phyloP scores from a whole-genome alignment of 352 stramenopile genomes.

The Nothophytophthora sp. region DNA sequence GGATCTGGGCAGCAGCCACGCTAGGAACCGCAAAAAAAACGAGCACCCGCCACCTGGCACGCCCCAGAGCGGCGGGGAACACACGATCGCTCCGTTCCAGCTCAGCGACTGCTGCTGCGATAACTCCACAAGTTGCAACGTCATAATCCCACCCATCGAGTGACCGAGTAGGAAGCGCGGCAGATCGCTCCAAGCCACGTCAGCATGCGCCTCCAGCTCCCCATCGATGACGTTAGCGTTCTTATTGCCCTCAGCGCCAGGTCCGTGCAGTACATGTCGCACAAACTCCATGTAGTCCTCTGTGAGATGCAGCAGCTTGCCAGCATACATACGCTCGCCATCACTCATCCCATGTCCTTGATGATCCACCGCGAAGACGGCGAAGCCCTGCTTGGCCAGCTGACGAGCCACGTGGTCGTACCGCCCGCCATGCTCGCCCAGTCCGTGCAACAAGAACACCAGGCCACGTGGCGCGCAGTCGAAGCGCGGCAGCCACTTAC shows the following conservation, averaged over 20 bases:
- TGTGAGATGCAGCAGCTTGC: conserved; percentile 40
- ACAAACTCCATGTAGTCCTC: conserved; percentile 64
- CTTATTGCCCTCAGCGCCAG: neutral
- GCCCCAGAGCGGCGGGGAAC: conserved; percentile 25
- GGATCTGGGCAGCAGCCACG: conserved; percentile 32
- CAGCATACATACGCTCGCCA: conserved; percentile 55
- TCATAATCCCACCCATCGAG: conserved; percentile 54
- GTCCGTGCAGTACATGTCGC: conserved; percentile 32
- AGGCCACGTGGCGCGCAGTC: conserved; percentile 25
- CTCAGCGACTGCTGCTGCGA: conserved; percentile 14
- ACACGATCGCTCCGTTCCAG: conserved; percentile 50
- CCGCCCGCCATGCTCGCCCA: conserved; percentile 51
- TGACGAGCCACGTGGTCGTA: conserved; percentile 52
- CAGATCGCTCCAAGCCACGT: conserved; percentile 37
- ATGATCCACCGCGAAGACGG: conserved; percentile 62
- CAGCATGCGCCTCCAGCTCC: conserved; percentile 29
- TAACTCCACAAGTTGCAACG: conserved; percentile 33
- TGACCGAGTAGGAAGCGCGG: conserved; percentile 59
- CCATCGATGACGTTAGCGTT: conserved; percentile 29
- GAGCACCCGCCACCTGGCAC: conserved; percentile 27
- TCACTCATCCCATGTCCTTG: conserved; percentile 64
- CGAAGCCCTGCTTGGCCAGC: conserved; percentile 36
- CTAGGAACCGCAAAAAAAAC: conserved; percentile 21
- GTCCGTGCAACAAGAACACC: conserved; percentile 57
- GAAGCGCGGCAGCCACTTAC: conserved; percentile 41